Percentiles rank a stretch among this genome's conserved stretches.
These are phyloP conservation scores for Aspergillus affinis DNA, from an alignment of 495 filamentous ascomycete genomes.

Conservation along the genomic window DNA sequence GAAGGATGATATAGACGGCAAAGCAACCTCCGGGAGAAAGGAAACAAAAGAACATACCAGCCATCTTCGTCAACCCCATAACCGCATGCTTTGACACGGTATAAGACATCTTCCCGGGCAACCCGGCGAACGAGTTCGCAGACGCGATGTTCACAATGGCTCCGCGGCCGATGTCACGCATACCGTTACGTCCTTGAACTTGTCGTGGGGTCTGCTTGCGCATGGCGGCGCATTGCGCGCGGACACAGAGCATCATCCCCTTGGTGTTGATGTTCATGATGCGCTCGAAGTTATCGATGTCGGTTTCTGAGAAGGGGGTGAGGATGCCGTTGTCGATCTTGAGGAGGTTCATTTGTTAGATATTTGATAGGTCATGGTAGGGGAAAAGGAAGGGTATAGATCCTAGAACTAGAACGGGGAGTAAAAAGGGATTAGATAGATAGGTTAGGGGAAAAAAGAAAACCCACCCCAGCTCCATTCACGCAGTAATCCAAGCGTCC, in stretches of 20 bases:
- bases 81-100: slow-evolving; percentile 2
- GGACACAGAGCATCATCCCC: not conserved
- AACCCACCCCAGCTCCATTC: not conserved
- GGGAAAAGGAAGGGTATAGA: no score
- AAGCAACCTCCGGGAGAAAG: no score
- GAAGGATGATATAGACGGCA: no score
- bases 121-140: not conserved
- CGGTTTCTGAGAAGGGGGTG: not conserved
- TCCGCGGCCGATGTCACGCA: not conserved
- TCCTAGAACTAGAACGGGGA: no score
- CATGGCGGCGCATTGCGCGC: not conserved
- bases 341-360: no score
- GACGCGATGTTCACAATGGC: slow-evolving; percentile 3
- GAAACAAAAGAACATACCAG: no score
- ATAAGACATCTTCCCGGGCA: not conserved
- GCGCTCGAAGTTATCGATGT: not conserved
- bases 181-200: not conserved
- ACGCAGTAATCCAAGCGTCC: slow-evolving; percentile 2
- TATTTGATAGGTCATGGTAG: no score
- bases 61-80: not conserved
- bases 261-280: not conserved
- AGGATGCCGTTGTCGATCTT: slow-evolving; percentile 4
- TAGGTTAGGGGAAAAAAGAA: no score
- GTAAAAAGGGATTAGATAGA: no score
- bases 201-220: not conserved